These are phyloP conservation scores for Fusarium papillatum DNA, from an alignment of 2,329 filamentous ascomycete genomes.

Conservation along the genomic window DNA sequence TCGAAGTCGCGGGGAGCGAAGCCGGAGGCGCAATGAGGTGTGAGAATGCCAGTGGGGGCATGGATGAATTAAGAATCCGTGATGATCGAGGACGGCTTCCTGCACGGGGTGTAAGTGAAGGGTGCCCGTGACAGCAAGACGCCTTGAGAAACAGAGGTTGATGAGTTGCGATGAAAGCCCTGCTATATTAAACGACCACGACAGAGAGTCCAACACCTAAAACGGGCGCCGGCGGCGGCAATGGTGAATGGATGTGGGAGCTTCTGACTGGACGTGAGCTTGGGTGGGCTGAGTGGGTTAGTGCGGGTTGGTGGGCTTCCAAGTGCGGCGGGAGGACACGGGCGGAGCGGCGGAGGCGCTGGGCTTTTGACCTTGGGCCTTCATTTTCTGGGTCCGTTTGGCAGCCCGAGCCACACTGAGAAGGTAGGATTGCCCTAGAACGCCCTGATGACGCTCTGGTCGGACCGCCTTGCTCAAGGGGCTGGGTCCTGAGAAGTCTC, in stretches of 20 bases:
- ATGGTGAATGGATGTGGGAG: conserved; percentile 35
- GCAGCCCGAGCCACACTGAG: conserved; percentile 41
- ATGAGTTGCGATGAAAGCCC: conserved; percentile 38
- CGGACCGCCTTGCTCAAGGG: conserved; percentile 35
- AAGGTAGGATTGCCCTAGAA: conserved; percentile 25
- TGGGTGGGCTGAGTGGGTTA: conserved; percentile 43
- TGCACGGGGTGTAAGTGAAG: conserved; percentile 30
- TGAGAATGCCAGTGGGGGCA: conserved; percentile 20
- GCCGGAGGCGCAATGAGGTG: conserved; percentile 31
- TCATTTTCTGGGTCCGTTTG: conserved; percentile 35
- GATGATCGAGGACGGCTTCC: conserved; percentile 9
- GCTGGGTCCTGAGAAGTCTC: conserved; percentile 34
- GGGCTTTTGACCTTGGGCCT: conserved; percentile 33
- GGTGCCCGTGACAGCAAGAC: conserved; percentile 32
- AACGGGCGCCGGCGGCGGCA: conserved; percentile 38
- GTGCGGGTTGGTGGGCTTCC: conserved; percentile 35
- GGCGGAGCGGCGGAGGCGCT: conserved; percentile 38
- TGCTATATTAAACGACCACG: conserved; percentile 43
- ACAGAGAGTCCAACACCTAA: conserved; percentile 32
- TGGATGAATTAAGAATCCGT: conserved; percentile 20
- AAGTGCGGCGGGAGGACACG: conserved; percentile 39
- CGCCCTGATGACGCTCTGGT: conserved; percentile 33
- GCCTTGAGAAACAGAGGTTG: conserved; percentile 25
- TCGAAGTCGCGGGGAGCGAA: conserved; percentile 37
- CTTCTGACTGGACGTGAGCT: conserved; percentile 36